Conservation (phyloP, 129 eudicot species). For the Tagetes erecta region DNA sequence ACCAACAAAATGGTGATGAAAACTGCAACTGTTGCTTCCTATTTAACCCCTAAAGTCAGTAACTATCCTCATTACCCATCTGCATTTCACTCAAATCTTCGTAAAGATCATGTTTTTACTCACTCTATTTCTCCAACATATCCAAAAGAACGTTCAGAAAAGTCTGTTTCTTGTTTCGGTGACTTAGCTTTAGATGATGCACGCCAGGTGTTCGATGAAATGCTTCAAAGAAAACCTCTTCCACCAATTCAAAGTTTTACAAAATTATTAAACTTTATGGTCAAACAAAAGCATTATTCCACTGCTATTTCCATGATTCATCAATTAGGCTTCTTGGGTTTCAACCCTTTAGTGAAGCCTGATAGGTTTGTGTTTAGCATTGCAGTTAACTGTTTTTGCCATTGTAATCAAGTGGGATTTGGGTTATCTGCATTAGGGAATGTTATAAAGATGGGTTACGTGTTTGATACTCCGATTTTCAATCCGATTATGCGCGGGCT, state of each 20-base stretch:
- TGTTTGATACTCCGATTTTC: background rate
- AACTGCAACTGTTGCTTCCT: background rate
- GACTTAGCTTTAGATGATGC: background rate
- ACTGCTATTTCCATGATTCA: constrained; percentile 1
- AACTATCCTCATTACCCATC: background rate
- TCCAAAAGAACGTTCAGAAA: background rate
- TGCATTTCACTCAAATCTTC: background rate
- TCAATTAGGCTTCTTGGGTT: background rate
- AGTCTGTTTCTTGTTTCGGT: background rate
- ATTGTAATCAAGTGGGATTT: background rate
- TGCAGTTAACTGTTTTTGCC: constrained; percentile 17
- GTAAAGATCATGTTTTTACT: background rate
- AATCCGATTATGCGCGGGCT: constrained; percentile 10
- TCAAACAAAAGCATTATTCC: background rate
- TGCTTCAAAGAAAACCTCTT: constrained; percentile 16
- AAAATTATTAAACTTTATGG: background rate
- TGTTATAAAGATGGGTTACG: constrained; percentile 16
- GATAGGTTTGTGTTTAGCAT: constrained; percentile 8
- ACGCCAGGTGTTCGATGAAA: background rate
- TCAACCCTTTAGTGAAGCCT: constrained; percentile 9
- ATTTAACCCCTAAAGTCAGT: constrained; percentile 4
- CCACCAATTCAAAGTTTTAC: constrained; percentile 2
- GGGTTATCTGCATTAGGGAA: constrained; percentile 5
- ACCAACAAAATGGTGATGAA: background rate
- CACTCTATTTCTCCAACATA: background rate